Percentiles rank a stretch among this genome's conserved stretches.
Evolutionary conservation across 306 rosid genomes (phyloP).

Genomic region (Malus sylvestris): DNA sequence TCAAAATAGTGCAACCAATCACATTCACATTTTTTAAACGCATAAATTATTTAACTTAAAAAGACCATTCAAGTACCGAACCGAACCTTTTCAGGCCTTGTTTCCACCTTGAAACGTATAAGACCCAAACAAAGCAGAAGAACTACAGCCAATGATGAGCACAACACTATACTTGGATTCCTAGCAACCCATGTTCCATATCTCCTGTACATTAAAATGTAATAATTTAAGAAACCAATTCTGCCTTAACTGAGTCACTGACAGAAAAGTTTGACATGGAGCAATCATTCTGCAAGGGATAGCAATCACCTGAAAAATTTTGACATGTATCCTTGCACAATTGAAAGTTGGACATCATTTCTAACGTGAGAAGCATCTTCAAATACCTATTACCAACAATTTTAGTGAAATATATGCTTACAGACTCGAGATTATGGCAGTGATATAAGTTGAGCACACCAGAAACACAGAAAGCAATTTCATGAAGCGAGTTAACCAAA

Average conservation of each 20-base stretch:
- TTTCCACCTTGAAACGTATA: slow-evolving; percentile 83
- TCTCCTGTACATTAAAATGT: slow-evolving; percentile 43
- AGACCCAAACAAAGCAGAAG: slow-evolving; percentile 87
- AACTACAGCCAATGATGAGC: slow-evolving; percentile 64
- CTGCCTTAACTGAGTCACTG: slow-evolving; percentile 7
- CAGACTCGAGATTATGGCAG: not conserved
- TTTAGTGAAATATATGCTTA: not conserved
- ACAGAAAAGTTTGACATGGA: not conserved
- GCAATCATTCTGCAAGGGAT: not conserved
- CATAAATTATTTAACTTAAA: not conserved
- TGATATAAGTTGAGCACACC: not conserved
- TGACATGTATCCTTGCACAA: slow-evolving; percentile 90
- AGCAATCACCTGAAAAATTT: slow-evolving; percentile 61
- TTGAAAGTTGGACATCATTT: slow-evolving; percentile 58
- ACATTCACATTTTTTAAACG: not conserved
- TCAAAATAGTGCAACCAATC: not conserved
- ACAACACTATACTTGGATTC: slow-evolving; percentile 64
- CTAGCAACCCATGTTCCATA: slow-evolving; percentile 88
- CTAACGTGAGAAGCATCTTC: slow-evolving; percentile 52
- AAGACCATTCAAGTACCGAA: slow-evolving; percentile 9
- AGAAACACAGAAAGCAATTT: too few species aligned
- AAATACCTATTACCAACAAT: slow-evolving; percentile 46
- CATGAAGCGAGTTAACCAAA: not conserved
- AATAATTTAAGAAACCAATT: slow-evolving; percentile 21
- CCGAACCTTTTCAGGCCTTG: slow-evolving; percentile 86